Evolutionary conservation across 768 basidiomycete genomes (phyloP).

Genomic region (Naganishia friedmannii): DNA sequence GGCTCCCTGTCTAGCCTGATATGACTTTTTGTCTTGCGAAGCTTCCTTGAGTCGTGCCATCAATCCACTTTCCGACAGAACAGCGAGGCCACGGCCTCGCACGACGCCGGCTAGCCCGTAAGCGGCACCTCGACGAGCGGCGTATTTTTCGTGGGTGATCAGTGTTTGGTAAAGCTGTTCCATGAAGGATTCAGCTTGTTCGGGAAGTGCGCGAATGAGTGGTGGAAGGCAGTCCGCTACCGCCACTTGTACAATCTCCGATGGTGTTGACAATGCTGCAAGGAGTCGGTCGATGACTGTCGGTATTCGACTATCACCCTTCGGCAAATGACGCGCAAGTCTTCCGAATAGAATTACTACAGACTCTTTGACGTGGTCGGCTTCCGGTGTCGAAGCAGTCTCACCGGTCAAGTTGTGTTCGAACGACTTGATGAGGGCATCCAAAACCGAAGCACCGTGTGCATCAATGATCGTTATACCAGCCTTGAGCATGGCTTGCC

Average conservation of each 20-base stretch:
- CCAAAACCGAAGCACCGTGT: constrained; percentile 70
- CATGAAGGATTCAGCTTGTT: constrained; percentile 65
- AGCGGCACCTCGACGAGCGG: constrained; percentile 89
- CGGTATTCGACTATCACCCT: constrained; percentile 72
- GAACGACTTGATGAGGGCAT: constrained; percentile 74
- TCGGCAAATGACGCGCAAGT: constrained; percentile 78
- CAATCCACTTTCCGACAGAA: constrained; percentile 78
- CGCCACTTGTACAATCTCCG: constrained; percentile 93
- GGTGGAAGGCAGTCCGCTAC: constrained; percentile 93
- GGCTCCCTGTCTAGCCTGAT: constrained; percentile 83
- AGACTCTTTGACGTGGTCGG: constrained; percentile 88
- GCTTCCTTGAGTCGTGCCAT: constrained; percentile 70
- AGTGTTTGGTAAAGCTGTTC: constrained; percentile 74
- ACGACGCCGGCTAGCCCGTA: constrained; percentile 91
- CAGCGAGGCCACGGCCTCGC: constrained; percentile 81
- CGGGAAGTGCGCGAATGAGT: constrained; percentile 68
- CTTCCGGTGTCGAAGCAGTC: constrained; percentile 64
- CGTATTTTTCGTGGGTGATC: constrained; percentile 78
- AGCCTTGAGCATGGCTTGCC: constrained; percentile 80
- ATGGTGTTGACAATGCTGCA: constrained; percentile 84
- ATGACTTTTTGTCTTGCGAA: constrained; percentile 82
- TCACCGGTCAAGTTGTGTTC: constrained; percentile 67
- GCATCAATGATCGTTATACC: constrained; percentile 76
- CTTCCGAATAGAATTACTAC: constrained; percentile 92
- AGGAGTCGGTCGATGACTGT: constrained; percentile 78